Conservation (phyloP, 129 eudicot genomes). For the Daucus carota region DH1_v3.0 NC_030386.2:16277501-16278000, state of each 20-base stretch:
- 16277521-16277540: conserved; percentile 88
- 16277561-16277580: conserved; percentile 96
- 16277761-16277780: conserved; percentile 63
- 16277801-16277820: conserved; percentile 85
- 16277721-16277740: conserved; percentile 88
- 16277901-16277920: conserved; percentile 43
- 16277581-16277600: conserved; percentile 79
- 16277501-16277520: conserved; percentile 97
- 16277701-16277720: conserved; percentile 68
- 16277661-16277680: conserved; percentile 84
- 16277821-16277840: conserved; percentile 43
- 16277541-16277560: conserved; percentile 91
- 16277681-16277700: conserved; percentile 78
- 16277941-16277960: conserved; percentile 28
- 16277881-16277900: conserved; percentile 44
- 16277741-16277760: conserved; percentile 56
- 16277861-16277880: conserved; percentile 41
- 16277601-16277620: conserved; percentile 86
- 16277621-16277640: conserved; percentile 99
- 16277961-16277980: conserved; percentile 53
- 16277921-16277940: conserved; percentile 33
- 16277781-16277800: conserved; percentile 74
- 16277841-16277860: conserved; percentile 45
- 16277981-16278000: conserved; percentile 85
- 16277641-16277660: conserved; percentile 70